Evolutionary conservation across 345 rosid genomes (phyloP).

Genomic region (Angophora floribunda): DNA sequence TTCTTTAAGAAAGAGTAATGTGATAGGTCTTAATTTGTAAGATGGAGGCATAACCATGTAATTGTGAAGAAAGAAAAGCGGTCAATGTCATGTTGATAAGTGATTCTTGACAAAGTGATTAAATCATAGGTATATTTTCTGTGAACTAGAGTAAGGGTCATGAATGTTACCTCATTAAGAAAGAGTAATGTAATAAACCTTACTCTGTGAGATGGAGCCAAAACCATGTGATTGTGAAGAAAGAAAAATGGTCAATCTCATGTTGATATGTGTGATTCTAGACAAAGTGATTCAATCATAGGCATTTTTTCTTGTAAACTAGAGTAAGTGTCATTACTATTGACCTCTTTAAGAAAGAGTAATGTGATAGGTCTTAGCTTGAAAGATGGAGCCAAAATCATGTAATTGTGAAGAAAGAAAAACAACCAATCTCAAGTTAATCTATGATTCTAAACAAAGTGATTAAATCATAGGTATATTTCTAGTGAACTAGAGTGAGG

Average conservation of each 20-base stretch:
- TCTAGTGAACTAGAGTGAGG: not conserved
- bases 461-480: not conserved
- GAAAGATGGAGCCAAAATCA: constrained; percentile 4
- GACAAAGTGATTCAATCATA: not conserved
- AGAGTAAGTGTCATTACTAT: not conserved
- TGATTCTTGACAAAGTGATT: not conserved
- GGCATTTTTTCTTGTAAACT: not conserved
- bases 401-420: not conserved
- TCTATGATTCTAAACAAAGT: not conserved
- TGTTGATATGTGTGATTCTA: not conserved
- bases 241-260: not conserved
- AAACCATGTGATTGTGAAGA: not conserved
- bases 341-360: not conserved
- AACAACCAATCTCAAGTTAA: not conserved
- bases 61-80: not conserved
- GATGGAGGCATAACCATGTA: too few species aligned
- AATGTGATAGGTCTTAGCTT: not conserved
- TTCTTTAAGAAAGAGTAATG: not conserved
- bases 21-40: not conserved
- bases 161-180: not conserved
- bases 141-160: not conserved
- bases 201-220: not conserved
- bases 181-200: not conserved
- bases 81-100: not conserved
- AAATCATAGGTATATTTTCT: not conserved